Base-by-base conservation (phyloP, 345 rosid species). In the Litchi chinensis region DNA sequence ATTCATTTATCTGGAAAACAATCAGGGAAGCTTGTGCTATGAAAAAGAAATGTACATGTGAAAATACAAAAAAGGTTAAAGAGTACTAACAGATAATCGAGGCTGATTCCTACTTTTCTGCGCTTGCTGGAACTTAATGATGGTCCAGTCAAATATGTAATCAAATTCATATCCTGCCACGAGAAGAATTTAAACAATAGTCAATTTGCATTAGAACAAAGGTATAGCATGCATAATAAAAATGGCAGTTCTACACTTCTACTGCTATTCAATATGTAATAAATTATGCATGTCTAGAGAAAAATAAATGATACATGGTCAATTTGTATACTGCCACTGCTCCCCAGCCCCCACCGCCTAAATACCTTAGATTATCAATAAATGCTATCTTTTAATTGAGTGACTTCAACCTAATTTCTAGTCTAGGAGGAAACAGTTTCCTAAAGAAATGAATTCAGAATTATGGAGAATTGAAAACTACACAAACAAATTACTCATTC, bases 141-240 rank as follows among this genome's bases (percentile, higher is more conserved):
- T 90, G 19, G 98, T 93, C 99, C 99, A 96, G 84, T 96, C 99
- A 90, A 91, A 96, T 52, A 93, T 85, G 81, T 85, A 90, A 85
- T 96, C 97, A 76, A 91, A 86, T 71, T 90, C 92, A 85, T 88
- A 93, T 68, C 97, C 99, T 96, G 87, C 74, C 67, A 83, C 65
- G 16, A 77, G 72, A 76, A 60, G 71, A 78, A 74, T 48, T 48
- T 48, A 44, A 10, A 13, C 21, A 39, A 21, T 46, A 65, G 39
- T 39, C 21, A 73, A 52, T 66, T 52, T 56, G 65, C 37, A 65
- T 19, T 37, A 60, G 13, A n/a, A 11, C 28, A 43, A 1, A 41
- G 68, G 37, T 21, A 66, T 75, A n/a, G 32, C 65, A n/a, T 50
- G 48, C 44, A 48, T 19, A 32, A 4, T 12, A 11, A 19, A 19